phyloP scores from a whole-genome alignment of 2,329 filamentous ascomycete genomes.

The Aureobasidium uvarum region DNA sequence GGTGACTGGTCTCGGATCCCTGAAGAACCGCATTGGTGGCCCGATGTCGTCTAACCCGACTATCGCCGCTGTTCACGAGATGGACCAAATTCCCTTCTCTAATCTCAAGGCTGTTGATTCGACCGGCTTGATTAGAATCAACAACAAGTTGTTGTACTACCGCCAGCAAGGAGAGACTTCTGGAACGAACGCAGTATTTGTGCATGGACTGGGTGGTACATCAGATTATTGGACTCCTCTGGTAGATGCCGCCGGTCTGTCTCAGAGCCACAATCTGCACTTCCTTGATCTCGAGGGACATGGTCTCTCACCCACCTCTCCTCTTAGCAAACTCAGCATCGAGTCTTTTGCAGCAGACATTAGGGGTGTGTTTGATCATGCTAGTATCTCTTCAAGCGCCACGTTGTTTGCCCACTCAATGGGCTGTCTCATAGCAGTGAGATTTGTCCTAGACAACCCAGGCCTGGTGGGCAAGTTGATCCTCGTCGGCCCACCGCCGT shows the following conservation, averaged over 20 bases:
- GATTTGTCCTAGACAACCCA: slow-evolving; percentile 45
- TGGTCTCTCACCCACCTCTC: slow-evolving; percentile 53
- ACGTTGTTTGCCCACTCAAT: slow-evolving; percentile 54
- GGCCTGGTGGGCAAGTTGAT: slow-evolving; percentile 47
- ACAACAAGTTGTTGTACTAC: slow-evolving; percentile 15
- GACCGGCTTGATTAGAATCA: not conserved
- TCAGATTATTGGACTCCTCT: slow-evolving; percentile 50
- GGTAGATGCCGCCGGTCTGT: slow-evolving; percentile 40
- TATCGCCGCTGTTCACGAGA: not conserved
- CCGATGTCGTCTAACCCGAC: slow-evolving; percentile 34
- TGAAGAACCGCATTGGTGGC: slow-evolving; percentile 45
- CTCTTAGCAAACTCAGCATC: slow-evolving; percentile 46
- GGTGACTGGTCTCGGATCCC: slow-evolving; percentile 44
- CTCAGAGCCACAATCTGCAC: slow-evolving; percentile 26
- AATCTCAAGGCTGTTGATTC: not conserved
- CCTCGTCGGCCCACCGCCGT: slow-evolving; percentile 50
- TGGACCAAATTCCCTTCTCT: not conserved
- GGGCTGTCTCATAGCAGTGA: slow-evolving; percentile 51
- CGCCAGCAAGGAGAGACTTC: not conserved
- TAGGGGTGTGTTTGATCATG: slow-evolving; percentile 31
- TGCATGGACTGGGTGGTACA: slow-evolving; percentile 57
- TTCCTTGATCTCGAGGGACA: slow-evolving; percentile 57
- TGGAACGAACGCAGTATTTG: slow-evolving; percentile 45
- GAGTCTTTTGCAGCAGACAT: slow-evolving; percentile 48
- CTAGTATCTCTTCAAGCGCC: slow-evolving; percentile 28